Conservation (phyloP, 495 filamentous ascomycete species). For the Daldinia concentrica region DNA sequence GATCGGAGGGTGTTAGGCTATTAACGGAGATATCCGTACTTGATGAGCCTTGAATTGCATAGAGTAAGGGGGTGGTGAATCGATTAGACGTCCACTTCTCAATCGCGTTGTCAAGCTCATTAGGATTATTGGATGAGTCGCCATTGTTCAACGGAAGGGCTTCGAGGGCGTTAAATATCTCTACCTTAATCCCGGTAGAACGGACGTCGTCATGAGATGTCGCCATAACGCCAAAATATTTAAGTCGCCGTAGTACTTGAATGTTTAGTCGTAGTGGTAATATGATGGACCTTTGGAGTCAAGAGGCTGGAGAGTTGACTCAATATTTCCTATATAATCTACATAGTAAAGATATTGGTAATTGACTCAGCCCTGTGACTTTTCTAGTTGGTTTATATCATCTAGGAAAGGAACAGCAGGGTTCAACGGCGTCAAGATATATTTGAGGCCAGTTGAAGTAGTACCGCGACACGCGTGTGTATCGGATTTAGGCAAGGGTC, state of each 20-base stretch:
- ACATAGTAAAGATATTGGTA: background rate
- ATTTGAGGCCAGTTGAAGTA: too few relatives aligned
- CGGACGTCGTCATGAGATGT: background rate
- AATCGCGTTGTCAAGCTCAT: background rate
- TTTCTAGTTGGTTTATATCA: too few relatives aligned
- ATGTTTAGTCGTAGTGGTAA: background rate
- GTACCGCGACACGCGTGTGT: too few relatives aligned
- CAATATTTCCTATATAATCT: background rate
- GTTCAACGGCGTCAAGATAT: too few relatives aligned
- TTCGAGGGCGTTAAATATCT: background rate
- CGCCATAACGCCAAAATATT: background rate
- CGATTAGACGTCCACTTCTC: conserved; percentile 6
- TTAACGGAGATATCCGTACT: background rate
- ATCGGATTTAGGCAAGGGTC: too few relatives aligned
- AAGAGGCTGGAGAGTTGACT: background rate
- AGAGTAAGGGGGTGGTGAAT: background rate
- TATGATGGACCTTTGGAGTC: background rate
- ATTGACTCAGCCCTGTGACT: too few relatives aligned
- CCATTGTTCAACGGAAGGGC: background rate
- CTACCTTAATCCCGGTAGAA: background rate
- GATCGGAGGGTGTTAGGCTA: background rate
- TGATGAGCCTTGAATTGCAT: conserved; percentile 17
- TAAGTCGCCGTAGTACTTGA: background rate
- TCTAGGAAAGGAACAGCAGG: too few relatives aligned
- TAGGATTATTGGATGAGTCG: background rate